A percentile compares a stretch with the other conserved stretches of the same genome.
These are phyloP conservation scores for Penicillium bialowiezense DNA, from an alignment of 495 filamentous ascomycete species.

Conservation along the genomic window DNA sequence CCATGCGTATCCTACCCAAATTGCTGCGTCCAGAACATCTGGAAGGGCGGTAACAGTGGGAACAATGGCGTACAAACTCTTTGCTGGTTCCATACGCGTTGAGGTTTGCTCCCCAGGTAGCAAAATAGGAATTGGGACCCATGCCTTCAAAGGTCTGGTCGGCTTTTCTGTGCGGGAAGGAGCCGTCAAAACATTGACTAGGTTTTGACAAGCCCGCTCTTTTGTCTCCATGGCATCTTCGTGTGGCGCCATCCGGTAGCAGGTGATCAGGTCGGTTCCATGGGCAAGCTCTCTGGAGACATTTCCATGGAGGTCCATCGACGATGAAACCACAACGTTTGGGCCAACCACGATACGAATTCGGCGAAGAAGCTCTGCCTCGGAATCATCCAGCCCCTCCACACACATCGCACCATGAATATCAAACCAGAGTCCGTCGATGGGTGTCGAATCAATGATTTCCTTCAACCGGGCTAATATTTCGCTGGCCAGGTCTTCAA, in stretches of 20 bases:
- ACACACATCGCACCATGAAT: constrained; percentile 61
- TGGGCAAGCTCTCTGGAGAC: constrained; percentile 51
- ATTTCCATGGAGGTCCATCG: constrained; percentile 59
- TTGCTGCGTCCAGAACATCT: constrained; percentile 51
- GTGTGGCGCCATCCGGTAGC: constrained; percentile 56
- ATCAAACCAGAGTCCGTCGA: constrained; percentile 57
- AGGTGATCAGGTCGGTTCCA: constrained; percentile 52
- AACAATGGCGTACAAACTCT: constrained; percentile 50
- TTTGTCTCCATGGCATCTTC: constrained; percentile 51
- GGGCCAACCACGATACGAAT: constrained; percentile 47
- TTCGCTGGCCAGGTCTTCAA: constrained; percentile 46
- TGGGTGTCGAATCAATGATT: constrained; percentile 24
- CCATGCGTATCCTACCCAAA: constrained; percentile 62
- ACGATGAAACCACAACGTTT: constrained; percentile 50
- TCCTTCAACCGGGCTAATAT: constrained; percentile 42
- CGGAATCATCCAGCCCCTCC: constrained; percentile 49
- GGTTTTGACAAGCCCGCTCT: constrained; percentile 52
- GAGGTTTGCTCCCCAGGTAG: constrained; percentile 58
- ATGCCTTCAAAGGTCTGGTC: constrained; percentile 50
- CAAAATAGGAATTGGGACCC: constrained; percentile 53
- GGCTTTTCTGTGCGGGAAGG: neutral
- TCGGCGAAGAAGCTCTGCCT: constrained; percentile 49
- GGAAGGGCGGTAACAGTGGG: constrained; percentile 39
- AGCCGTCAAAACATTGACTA: constrained; percentile 38
- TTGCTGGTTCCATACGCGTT: constrained; percentile 53